Base-by-base conservation (phyloP, 163 green algal species). In the Prototheca cutis region DNA sequence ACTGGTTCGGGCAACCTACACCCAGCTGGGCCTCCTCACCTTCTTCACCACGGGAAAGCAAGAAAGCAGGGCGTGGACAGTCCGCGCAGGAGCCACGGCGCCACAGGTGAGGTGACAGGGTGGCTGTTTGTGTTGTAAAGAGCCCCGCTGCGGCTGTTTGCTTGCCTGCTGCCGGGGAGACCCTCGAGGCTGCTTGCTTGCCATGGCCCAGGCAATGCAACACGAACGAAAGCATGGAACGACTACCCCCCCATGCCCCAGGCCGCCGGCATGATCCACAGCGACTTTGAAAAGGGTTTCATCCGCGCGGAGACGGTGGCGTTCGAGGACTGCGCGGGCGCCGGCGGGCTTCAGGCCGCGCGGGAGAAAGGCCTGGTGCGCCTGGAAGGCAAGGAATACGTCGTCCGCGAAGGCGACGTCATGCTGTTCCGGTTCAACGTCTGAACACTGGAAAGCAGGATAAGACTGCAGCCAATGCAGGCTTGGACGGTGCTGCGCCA, bases 21-120 rank as follows among this genome's bases (percentile, higher is more conserved):
- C 68, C 25, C 80, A 88, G 45, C 82, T 97, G 31, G 88, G 85
- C 8, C 79, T 95, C 65, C 72, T 79, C 19, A 98, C 92, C 2
- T 99, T 96, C 81, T 99, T 98, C 81, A 99, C 93, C 2, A 90
- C 81, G 5, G 86, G 86, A 76, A 91, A 97, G 60, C 91, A 97
- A 80, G 93, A 97, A 73, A 96, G 87, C 0, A 70, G 91, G 2
- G 91, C 91, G 4, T 98, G 91, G 90, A 97, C 91, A 5, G 91
- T 96, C 57, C 67, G 52, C 17, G 32, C 59, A 18, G 91, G 93
- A 49, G 93, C 91, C 66, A 97, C 90, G 0, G 93, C 93, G 5
- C 93, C 90, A 1, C 80, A 94, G 42, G 42, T 51, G 42, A 21
- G 42, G 42, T 45, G 36, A 45, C 36, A 15, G 36, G 13, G 36